These are phyloP conservation scores for Termitomyces sp. DNA, from an alignment of 768 basidiomycete genomes.

Conservation along the genomic window DNA sequence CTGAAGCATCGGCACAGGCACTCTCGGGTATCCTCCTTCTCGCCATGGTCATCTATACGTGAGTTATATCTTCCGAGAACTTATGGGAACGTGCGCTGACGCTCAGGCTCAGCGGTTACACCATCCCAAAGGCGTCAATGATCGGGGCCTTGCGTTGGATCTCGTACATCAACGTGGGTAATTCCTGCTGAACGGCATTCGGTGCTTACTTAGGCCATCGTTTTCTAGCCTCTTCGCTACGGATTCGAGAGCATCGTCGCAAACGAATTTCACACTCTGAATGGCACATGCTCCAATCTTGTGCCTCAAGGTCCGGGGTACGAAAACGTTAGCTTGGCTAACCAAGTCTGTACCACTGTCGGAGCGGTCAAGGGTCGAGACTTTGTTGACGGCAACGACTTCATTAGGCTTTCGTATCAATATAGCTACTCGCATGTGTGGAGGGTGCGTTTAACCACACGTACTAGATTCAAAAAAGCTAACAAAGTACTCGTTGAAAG, in stretches of 20 bases:
- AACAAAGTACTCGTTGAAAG: constrained; percentile 23
- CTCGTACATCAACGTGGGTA: constrained; percentile 53
- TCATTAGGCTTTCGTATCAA: constrained; percentile 45
- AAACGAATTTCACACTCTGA: constrained; percentile 77
- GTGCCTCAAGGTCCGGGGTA: constrained; percentile 66
- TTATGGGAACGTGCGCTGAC: neutral
- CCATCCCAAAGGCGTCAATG: constrained; percentile 59
- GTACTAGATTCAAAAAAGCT: neutral
- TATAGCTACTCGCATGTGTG: constrained; percentile 38
- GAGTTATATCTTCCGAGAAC: constrained; percentile 20
- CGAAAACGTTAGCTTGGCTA: constrained; percentile 45
- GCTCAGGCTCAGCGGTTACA: constrained; percentile 38
- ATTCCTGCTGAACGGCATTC: too few relatives aligned
- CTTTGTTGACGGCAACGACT: constrained; percentile 60
- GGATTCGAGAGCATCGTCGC: constrained; percentile 73
- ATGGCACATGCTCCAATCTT: constrained; percentile 56
- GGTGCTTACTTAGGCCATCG: neutral
- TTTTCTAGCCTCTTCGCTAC: constrained; percentile 57
- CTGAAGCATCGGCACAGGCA: constrained; percentile 60
- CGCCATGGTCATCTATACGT: constrained; percentile 52
- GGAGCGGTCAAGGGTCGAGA: constrained; percentile 60
- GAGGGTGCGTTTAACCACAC: constrained; percentile 29
- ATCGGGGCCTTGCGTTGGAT: constrained; percentile 71
- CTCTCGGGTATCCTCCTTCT: constrained; percentile 43
- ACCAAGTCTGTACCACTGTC: constrained; percentile 75